phyloP scores from a whole-genome alignment of 2,329 filamentous ascomycete genomes.

The Ilyonectria mors-panacis region DNA sequence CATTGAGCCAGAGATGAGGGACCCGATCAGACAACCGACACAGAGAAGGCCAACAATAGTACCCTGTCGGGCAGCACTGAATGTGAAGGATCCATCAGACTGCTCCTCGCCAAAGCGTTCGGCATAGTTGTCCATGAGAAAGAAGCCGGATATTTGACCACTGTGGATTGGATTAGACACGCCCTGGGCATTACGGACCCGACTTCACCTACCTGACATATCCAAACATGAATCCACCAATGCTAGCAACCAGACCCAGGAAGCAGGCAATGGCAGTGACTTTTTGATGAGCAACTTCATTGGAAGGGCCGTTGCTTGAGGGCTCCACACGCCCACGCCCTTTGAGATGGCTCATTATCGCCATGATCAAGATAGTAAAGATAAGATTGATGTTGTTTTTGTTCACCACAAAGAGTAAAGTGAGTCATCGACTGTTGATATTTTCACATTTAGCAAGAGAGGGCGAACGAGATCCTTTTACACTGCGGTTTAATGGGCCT shows the following conservation, averaged over 20 bases:
- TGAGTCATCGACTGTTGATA: conserved; percentile 5
- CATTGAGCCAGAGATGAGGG: conserved; percentile 71
- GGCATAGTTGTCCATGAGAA: conserved; percentile 71
- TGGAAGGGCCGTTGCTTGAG: conserved; percentile 18
- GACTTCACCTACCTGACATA: conserved; percentile 63
- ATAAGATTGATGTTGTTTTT: background rate
- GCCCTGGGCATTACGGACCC: no score
- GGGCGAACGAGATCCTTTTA: conserved; percentile 11
- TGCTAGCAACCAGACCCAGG: conserved; percentile 66
- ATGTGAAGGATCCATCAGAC: conserved; percentile 58
- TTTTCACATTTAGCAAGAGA: background rate
- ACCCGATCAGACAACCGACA: conserved; percentile 72
- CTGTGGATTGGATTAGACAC: conserved; percentile 48
- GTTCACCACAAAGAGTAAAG: background rate
- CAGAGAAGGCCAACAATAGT: conserved; percentile 74
- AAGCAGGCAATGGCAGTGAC: conserved; percentile 61
- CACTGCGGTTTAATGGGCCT: conserved; percentile 1
- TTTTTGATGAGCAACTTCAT: conserved; percentile 42
- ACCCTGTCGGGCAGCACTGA: conserved; percentile 73
- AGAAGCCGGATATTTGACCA: conserved; percentile 74
- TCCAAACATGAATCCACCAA: conserved; percentile 72
- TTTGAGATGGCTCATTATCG: conserved; percentile 25
- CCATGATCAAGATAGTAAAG: conserved; percentile 16
- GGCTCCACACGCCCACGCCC: conserved; percentile 40
- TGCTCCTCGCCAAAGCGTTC: conserved; percentile 66